These are phyloP conservation scores for Seiridium cupressi DNA, from an alignment of 2,329 filamentous ascomycete genomes.

Conservation along the genomic window DNA sequence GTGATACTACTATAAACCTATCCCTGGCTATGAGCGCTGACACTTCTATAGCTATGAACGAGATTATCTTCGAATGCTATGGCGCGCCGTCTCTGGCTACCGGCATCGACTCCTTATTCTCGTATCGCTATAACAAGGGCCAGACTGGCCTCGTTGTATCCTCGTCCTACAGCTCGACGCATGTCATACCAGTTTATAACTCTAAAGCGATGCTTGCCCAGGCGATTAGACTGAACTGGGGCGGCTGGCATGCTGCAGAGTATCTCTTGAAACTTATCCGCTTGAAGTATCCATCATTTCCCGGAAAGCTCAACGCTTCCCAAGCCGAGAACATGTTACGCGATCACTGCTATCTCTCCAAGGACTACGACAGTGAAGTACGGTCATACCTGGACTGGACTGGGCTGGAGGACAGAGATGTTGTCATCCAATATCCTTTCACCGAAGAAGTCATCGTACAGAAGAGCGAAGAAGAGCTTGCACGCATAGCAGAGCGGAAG, in stretches of 20 bases:
- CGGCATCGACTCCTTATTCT: slow-evolving; percentile 95
- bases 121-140: slow-evolving; percentile 89
- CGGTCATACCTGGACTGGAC: slow-evolving; percentile 82
- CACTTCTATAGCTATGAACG: slow-evolving; percentile 74
- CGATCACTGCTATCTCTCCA: slow-evolving; percentile 87
- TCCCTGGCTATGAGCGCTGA: background rate
- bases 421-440: slow-evolving; percentile 88
- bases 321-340: slow-evolving; percentile 86
- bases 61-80: slow-evolving; percentile 97
- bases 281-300: slow-evolving; percentile 88
- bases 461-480: slow-evolving; percentile 93
- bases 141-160: slow-evolving; percentile 85
- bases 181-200: slow-evolving; percentile 90
- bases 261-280: slow-evolving; percentile 87
- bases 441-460: slow-evolving; percentile 87
- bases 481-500: slow-evolving; percentile 85
- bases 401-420: slow-evolving; percentile 83
- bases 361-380: slow-evolving; percentile 79
- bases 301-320: slow-evolving; percentile 78
- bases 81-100: slow-evolving; percentile 85
- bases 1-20: too few species aligned
- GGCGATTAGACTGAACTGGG: slow-evolving; percentile 91
- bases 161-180: slow-evolving; percentile 89
- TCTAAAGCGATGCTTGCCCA: slow-evolving; percentile 81
- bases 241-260: slow-evolving; percentile 83